Base-by-base conservation (phyloP, 345 rosid genomes). In the Brassica carinata region DNA sequence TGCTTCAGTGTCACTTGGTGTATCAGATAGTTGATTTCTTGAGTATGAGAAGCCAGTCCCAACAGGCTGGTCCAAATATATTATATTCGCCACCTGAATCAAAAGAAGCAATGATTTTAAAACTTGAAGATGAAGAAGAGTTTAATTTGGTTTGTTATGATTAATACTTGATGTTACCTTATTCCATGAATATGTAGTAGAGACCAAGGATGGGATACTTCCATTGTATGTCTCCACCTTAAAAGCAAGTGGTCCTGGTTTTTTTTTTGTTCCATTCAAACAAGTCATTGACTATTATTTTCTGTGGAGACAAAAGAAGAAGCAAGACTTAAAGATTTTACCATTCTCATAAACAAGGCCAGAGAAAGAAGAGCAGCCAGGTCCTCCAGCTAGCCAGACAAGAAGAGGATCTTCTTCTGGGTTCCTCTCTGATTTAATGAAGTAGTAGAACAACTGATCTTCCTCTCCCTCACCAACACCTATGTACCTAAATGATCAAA, bases 1-100 rank as follows among this genome's bases (percentile, higher is more conserved):
- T 85, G 72, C 40, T 75, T 30, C 85, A 78, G 77, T 79, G 71
- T 93, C 96, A 62, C 92, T 81, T n/a, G 85, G 66, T 33, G 23
- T 77, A 51, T 82, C 74, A 61, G 90, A 89, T 13, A 27, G 15
- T 7, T 23, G 33, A 61, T 79, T 85, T 80, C 45, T 82, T 31
- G 91, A 83, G 57, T 86, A 92, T 13, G 97, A 91, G 83, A 88
- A 92, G 18, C 96, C 97, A 34, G 94, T 82, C 14, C 92, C 91
- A 9, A 87, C 89, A 5, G 98, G 98, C 57, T 87, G 83, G 78
- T 91, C 98, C 13, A 91, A 64, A 70, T 89, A 89, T 68, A 90
- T 87, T 53, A 93, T 83, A 85, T 80, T 91, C 5, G 96, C 84
- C n/a, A 83, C 86, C 93, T 88, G 78, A 80, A 10, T 3, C 14